These are phyloP conservation scores for Cercospora beticola DNA, from an alignment of 2,329 filamentous ascomycete genomes.

Conservation along the genomic window DNA sequence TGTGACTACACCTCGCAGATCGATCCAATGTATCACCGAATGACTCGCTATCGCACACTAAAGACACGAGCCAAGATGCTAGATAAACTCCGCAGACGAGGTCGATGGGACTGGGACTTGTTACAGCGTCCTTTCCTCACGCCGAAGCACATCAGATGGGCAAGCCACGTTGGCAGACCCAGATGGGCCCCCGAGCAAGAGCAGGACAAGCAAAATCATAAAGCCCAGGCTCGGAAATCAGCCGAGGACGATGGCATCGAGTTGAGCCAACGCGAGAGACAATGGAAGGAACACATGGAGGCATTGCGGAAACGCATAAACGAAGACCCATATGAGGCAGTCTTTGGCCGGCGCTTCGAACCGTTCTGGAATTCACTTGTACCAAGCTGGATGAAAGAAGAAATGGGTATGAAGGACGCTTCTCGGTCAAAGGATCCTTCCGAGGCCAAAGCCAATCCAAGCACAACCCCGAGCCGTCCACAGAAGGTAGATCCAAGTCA, in stretches of 20 bases:
- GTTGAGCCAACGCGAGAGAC: slow-evolving; percentile 33
- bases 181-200: slow-evolving; percentile 24
- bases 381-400: slow-evolving; percentile 35
- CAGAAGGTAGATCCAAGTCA: neutral
- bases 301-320: slow-evolving; percentile 38
- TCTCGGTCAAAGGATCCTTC: slow-evolving; percentile 19
- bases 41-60: slow-evolving; percentile 32
- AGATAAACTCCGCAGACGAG: slow-evolving; percentile 33
- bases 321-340: slow-evolving; percentile 44
- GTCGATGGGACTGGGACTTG: slow-evolving; percentile 36
- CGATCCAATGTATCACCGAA: slow-evolving; percentile 36
- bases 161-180: slow-evolving; percentile 31
- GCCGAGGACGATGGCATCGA: slow-evolving; percentile 28
- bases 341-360: slow-evolving; percentile 44
- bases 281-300: slow-evolving; percentile 39
- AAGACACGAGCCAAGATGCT: slow-evolving; percentile 36
- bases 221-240: slow-evolving; percentile 17
- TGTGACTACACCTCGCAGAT: slow-evolving; percentile 34
- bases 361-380: slow-evolving; percentile 38
- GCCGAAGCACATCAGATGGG: slow-evolving; percentile 33
- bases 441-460: slow-evolving; percentile 10
- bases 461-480: slow-evolving; percentile 2
- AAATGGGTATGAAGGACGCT: slow-evolving; percentile 27
- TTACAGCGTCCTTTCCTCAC: slow-evolving; percentile 31
- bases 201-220: slow-evolving; percentile 19